These are phyloP conservation scores for Crithidia sp. DNA, from an alignment of 208 protist species.

Conservation along the genomic window DNA sequence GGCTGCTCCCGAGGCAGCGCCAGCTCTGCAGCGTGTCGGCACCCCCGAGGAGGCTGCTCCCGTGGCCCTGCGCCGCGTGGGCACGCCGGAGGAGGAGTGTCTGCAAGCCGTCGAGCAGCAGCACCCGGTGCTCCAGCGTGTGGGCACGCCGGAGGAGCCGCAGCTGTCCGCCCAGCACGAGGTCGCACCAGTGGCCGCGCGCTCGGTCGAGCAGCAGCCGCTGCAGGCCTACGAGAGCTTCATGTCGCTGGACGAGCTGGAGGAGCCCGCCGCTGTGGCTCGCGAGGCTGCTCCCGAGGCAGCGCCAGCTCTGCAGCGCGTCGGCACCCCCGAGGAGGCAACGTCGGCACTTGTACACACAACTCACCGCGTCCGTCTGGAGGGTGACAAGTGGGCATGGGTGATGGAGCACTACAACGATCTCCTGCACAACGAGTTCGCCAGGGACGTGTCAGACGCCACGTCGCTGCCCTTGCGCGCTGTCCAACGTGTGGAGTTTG, in stretches of 20 bases:
- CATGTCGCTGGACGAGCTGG: constrained; percentile 10
- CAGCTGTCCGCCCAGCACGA: no score
- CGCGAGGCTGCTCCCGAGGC: neutral
- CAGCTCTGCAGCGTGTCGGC: neutral
- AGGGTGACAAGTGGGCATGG: constrained; percentile 50
- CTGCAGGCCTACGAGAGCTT: constrained; percentile 7
- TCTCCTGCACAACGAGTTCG: constrained; percentile 42
- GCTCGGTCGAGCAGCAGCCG: no score
- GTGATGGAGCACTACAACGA: constrained; percentile 32
- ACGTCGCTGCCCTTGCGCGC: constrained; percentile 8
- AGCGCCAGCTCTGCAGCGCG: no score
- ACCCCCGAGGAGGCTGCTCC: no score
- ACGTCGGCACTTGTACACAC: constrained; percentile 7
- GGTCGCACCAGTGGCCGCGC: no score
- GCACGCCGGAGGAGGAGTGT: no score
- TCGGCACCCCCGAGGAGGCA: neutral
- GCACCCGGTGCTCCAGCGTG: no score
- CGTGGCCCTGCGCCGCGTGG: no score
- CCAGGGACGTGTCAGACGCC: constrained; percentile 41
- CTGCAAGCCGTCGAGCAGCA: no score
- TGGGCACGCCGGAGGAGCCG: no score
- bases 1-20: neutral
- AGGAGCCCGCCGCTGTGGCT: no score
- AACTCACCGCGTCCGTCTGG: constrained; percentile 41
- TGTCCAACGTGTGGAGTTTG: constrained; percentile 21